phyloP scores from a whole-genome alignment of 495 filamentous ascomycete species.

The Talaromyces nanjingensis region DNA sequence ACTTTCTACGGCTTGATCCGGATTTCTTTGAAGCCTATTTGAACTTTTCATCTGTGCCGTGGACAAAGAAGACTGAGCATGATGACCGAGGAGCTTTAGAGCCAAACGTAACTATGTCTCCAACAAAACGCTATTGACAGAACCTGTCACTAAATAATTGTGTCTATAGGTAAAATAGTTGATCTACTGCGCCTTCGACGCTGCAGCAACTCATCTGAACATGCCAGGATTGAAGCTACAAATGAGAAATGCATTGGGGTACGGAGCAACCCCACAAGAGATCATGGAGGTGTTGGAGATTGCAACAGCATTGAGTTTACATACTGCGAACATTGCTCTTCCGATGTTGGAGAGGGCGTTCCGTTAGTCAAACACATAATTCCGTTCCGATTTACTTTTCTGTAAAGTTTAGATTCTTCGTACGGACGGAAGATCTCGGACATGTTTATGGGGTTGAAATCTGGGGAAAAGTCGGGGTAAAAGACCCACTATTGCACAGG shows the following conservation, averaged over 20 bases:
- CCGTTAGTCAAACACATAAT: too few relatives aligned
- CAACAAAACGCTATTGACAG: too few relatives aligned
- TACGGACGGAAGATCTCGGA: too few relatives aligned
- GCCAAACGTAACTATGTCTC: too few relatives aligned
- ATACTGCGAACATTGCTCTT: not conserved
- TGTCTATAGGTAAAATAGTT: not conserved
- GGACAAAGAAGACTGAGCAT: not conserved
- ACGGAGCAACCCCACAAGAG: not conserved
- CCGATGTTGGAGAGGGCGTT: not conserved
- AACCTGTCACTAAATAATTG: too few relatives aligned
- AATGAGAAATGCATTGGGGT: not conserved
- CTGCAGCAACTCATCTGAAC: not conserved
- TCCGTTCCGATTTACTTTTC: too few relatives aligned
- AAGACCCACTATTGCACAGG: too few relatives aligned
- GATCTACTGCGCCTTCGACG: not conserved
- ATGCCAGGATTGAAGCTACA: conserved; percentile 4
- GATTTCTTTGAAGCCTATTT: not conserved
- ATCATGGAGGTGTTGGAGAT: conserved; percentile 2
- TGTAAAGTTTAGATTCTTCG: too few relatives aligned
- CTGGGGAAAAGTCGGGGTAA: too few relatives aligned
- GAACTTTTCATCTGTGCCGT: not conserved
- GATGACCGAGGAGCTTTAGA: not conserved
- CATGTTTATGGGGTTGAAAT: too few relatives aligned
- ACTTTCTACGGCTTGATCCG: not conserved
- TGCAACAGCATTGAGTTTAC: not conserved